phyloP scores from a whole-genome alignment of 2,329 filamentous ascomycete species.

The Biscogniauxia marginata region DNA sequence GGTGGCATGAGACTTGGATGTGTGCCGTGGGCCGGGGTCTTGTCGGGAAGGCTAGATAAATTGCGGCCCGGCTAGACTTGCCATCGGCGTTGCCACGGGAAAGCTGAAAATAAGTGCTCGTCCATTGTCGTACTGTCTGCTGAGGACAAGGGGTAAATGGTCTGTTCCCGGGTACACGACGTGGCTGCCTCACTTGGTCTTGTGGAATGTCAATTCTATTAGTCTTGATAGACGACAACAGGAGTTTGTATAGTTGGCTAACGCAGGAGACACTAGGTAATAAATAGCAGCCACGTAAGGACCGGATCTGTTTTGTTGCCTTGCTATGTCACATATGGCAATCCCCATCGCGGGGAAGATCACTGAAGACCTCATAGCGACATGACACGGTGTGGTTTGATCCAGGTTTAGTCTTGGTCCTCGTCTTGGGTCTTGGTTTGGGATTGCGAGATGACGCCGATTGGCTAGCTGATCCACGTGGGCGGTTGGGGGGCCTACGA shows the following conservation, averaged over 20 bases:
- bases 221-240: background rate
- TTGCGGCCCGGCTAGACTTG: background rate
- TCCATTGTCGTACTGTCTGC: background rate
- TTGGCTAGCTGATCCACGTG: conserved; percentile 22
- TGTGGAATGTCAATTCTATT: background rate
- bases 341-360: background rate
- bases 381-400: background rate
- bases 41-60: background rate
- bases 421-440: conserved; percentile 7
- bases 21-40: background rate
- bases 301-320: background rate
- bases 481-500: conserved; percentile 11
- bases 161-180: background rate
- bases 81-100: background rate
- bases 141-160: background rate
- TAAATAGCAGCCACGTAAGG: no score
- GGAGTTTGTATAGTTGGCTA: background rate
- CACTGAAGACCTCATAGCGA: background rate
- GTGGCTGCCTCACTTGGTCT: background rate
- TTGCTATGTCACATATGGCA: background rate
- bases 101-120: background rate
- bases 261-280: no score
- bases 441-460: conserved; percentile 4
- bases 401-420: conserved; percentile 3
- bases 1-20: background rate